Evolutionary conservation across 2,329 filamentous ascomycete genomes (phyloP).

Genomic region (Penicillium italicum): DNA sequence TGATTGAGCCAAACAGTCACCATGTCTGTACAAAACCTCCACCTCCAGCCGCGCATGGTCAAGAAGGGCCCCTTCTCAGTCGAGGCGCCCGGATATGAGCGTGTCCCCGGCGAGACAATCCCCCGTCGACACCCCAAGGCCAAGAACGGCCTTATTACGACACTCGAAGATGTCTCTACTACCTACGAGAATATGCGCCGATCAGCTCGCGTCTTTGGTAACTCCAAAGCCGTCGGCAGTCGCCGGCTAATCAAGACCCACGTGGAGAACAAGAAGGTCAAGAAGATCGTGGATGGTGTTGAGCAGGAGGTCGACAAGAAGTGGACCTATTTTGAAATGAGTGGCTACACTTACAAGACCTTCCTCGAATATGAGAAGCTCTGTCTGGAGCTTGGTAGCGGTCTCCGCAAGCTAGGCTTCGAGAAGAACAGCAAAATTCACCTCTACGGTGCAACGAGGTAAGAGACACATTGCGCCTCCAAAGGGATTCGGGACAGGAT

Average conservation of each 20-base stretch:
- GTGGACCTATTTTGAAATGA: slow-evolving; percentile 86
- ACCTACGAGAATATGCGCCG: slow-evolving; percentile 74
- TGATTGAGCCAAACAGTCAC: slow-evolving; percentile 17
- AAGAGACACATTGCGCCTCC: slow-evolving; percentile 27
- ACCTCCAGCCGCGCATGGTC: slow-evolving; percentile 50
- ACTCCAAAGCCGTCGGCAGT: slow-evolving; percentile 64
- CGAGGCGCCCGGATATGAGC: slow-evolving; percentile 64
- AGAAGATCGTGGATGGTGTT: slow-evolving; percentile 81
- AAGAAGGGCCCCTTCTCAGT: slow-evolving; percentile 72
- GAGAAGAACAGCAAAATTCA: slow-evolving; percentile 66
- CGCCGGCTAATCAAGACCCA: slow-evolving; percentile 74
- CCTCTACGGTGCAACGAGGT: slow-evolving; percentile 81
- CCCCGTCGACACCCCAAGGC: slow-evolving; percentile 70
- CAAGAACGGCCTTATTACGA: slow-evolving; percentile 66
- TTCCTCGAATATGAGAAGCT: slow-evolving; percentile 75
- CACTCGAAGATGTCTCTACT: slow-evolving; percentile 67
- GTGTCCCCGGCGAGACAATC: slow-evolving; percentile 76
- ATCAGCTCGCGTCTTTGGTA: slow-evolving; percentile 60
- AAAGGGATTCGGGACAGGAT: not conserved
- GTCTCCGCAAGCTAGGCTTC: slow-evolving; percentile 71
- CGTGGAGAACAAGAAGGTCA: slow-evolving; percentile 80
- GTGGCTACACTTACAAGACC: slow-evolving; percentile 69
- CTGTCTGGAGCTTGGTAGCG: slow-evolving; percentile 66
- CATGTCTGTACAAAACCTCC: slow-evolving; percentile 33
- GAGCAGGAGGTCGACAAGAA: slow-evolving; percentile 80